Evolutionary conservation across 1,284 basidiomycete genomes (phyloP).

Genomic region (Tilletia indica): DNA sequence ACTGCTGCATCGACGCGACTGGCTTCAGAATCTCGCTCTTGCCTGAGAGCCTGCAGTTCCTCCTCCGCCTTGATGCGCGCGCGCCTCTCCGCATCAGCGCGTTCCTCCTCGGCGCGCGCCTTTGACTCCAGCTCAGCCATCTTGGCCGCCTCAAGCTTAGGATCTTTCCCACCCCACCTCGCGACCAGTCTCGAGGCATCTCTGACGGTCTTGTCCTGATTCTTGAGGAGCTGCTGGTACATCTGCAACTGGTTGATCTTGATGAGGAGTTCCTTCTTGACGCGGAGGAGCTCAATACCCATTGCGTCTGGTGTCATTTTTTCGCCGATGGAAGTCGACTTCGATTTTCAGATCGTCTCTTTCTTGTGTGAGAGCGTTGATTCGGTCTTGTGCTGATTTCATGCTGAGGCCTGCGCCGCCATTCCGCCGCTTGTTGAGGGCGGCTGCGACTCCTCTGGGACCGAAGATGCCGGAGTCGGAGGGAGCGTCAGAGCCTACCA

Average conservation of each 20-base stretch:
- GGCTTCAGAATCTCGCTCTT: slow-evolving; percentile 24
- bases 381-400: slow-evolving; percentile 49
- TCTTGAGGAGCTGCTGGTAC: slow-evolving; percentile 45
- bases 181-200: slow-evolving; percentile 17
- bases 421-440: slow-evolving; percentile 21
- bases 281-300: slow-evolving; percentile 42
- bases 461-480: slow-evolving; percentile 22
- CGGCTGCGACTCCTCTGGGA: slow-evolving; percentile 18
- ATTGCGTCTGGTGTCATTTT: slow-evolving; percentile 49
- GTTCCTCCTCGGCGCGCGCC: slow-evolving; percentile 31
- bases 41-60: slow-evolving; percentile 32
- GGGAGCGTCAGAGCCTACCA: slow-evolving; percentile 23
- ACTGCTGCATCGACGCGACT: slow-evolving; percentile 7
- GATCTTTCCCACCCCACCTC: slow-evolving; percentile 19
- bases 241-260: slow-evolving; percentile 48
- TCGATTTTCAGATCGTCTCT: slow-evolving; percentile 54
- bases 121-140: slow-evolving; percentile 28
- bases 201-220: slow-evolving; percentile 46
- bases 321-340: slow-evolving; percentile 50
- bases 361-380: slow-evolving; percentile 50
- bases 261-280: slow-evolving; percentile 49
- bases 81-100: slow-evolving; percentile 31
- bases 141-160: slow-evolving; percentile 10
- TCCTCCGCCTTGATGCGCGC: slow-evolving; percentile 34
- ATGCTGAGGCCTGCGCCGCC: slow-evolving; percentile 30